Evolutionary conservation across 257 asterid species (phyloP), one percentile per base, ranked within the genome.

Genomic region (Salvia splendens): DNA sequence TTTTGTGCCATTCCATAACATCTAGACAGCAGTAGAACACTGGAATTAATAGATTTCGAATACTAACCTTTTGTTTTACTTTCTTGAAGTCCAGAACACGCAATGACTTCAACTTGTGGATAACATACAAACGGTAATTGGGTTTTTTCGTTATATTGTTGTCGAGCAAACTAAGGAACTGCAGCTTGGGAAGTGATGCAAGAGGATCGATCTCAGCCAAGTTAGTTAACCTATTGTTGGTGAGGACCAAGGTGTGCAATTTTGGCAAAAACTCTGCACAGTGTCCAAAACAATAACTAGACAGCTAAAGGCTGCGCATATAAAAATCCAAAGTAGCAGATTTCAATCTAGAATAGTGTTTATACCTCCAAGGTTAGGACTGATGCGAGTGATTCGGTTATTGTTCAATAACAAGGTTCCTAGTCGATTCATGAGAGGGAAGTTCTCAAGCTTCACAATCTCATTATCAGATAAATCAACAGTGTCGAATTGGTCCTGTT

Each of bases 361-460:
- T 43, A 1, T 69, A 91, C 99, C 99, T 91, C 99, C 95, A 35
- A 91, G 75, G 60, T 85, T 87, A 71, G 96, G 87, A 75, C 79
- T 91, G 75, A 94, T 91, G n/a, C 99, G 96, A 47, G 99, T 94
- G 72, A 91, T 89, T 63, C 99, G 87, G 70, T 94, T 91, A 78
- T 84, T 94, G 87, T 94, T 94, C 86, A 94, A 15, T 77, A 94
- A 78, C 83, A 91, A 62, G 38, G 98, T 91, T 6, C 99, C 99
- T 0, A 94, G 82, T n/a, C 99, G 91, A 74, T 78, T 89, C 46
- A 94, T 74, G 69, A 58, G 16, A 1, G 96, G 96, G 68, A 91
- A 91, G 80, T 91, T 91, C 74, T 94, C 99, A 2, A 94, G 95
- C 89, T 94, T 94, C 69, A 94, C 99, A 71, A 94, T 94, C 88